Base-by-base conservation (phyloP, 768 basidiomycete species). In the Naematelia encephala region DNA sequence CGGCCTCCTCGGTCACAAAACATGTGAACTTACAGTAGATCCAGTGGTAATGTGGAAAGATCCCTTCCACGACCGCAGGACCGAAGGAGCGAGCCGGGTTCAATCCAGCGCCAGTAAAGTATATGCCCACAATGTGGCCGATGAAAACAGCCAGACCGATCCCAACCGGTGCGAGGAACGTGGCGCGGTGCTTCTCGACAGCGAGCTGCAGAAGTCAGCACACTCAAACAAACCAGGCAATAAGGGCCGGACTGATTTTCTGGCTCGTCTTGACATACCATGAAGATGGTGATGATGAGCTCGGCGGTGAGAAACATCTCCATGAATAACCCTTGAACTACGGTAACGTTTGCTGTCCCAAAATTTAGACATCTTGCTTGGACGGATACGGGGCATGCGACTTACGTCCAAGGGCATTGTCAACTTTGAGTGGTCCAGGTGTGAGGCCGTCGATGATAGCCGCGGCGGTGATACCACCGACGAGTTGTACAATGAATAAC, bases 81-180 rank as follows among this genome's bases (percentile, higher is more conserved):
- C 73, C 73, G 57, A 75, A 75, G 3, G 73, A 70, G 58, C 73
- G 56, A 25, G 73, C 73, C 16, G 73, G 72, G 55, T 70, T 74
- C n/a, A n/a, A n/a, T n/a, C n/a, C n/a, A n/a, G 44, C 19, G 16
- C 22, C 2, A 1, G 57, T 63, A 59, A 63, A 54, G 10, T 3
- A 12, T 28, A 48, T 21, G 22, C 21, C n/a, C 21, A 19, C 13
- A 25, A 22, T 14, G n/a, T n/a, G n/a, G n/a, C 67, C 63, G 14
- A 68, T 60, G 54, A 69, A 69, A 5, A 75, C 53, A 12, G 63
- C 72, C 53, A 72, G 53, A 1, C 73, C 73, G 57, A 75, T 72
- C 13, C 71, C 69, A 19, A 76, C 61, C 4, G 73, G 73, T 4
- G 73, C 73, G 44, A 68, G 50, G 4, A 70, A 70, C 1, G 73